Evolutionary conservation across 2,329 filamentous ascomycete species (phyloP), one percentile per base, ranked within the genome.

Genomic region (Hypomyces perniciosus): DNA sequence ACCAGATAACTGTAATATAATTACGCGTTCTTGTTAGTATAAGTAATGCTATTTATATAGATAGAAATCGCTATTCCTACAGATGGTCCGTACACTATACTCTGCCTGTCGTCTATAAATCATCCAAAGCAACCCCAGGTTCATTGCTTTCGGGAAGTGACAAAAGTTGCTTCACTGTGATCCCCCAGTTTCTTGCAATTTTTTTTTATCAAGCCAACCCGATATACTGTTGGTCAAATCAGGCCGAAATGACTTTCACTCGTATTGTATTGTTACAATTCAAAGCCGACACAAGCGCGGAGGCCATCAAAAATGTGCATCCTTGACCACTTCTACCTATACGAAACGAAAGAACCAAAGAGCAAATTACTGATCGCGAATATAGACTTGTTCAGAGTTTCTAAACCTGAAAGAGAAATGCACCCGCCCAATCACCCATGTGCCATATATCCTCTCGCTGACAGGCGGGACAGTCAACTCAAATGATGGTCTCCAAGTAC

Each of bases 261-360:
- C 85, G 88, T 62, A 76, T 88, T 46, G 84, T 88, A 3, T 70
- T 86, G 27, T 84, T 88, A 59, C 74, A 81, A 54, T 86, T 86
- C 71, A 83, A 84, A 60, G 64, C 77, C 0, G 68, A 70, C 1
- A 64, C 72, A 2, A 69, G 71, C 1, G 57, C 71, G 1, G 73
- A 75, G 12, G 70, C 77, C 29, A 69, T 86, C 6, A 70, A 79
- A 57, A 74, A 67, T 41, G 74, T 67, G 35, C 35, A 38, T n/a
- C 13, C 31, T 39, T 12, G 37, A 7, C 8, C 9, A 29, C 37
- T 2, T 28, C 6, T 20, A 20, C 20, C 20, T 20, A 20, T 20
- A 20, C 20, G 3, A 20, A 20, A 10, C 35, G 6, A 42, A 20
- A 8, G 12, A 6, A 38, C 20, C 20, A 38, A n/a, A 6, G 10